Conservation (phyloP, 805 yeast genomes). For the Alloascoidea africana region DNA sequence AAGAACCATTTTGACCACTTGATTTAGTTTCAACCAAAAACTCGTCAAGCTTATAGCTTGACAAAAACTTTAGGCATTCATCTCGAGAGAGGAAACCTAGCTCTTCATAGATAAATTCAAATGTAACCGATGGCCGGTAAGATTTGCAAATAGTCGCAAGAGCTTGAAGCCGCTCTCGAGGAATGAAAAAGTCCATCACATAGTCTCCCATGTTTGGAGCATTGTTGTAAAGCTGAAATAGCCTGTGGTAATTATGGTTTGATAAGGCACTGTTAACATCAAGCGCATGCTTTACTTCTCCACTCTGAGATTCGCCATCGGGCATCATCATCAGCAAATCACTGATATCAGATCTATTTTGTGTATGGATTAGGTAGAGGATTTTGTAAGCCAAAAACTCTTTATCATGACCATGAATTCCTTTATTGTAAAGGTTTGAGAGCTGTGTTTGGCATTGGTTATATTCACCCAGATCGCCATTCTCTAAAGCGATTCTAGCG, state of each 20-base stretch:
- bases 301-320: constrained; percentile 13
- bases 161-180: constrained; percentile 41
- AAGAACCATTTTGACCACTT: background rate
- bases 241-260: constrained; percentile 33
- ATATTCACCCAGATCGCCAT: constrained; percentile 81
- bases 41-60: constrained; percentile 21
- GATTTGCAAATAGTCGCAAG: constrained; percentile 39
- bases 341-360: constrained; percentile 40
- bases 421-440: constrained; percentile 38
- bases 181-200: constrained; percentile 37
- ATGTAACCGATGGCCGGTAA: constrained; percentile 22
- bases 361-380: constrained; percentile 61
- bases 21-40: constrained; percentile 10
- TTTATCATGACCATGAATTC: constrained; percentile 22
- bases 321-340: constrained; percentile 20
- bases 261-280: constrained; percentile 19
- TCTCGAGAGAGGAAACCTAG: constrained; percentile 22
- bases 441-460: constrained; percentile 89
- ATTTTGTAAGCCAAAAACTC: constrained; percentile 67
- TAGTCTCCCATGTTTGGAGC: constrained; percentile 28
- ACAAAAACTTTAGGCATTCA: constrained; percentile 28
- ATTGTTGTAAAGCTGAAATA: constrained; percentile 28
- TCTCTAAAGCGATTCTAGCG: constrained; percentile 73
- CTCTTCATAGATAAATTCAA: constrained; percentile 11
- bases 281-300: constrained; percentile 20